A percentile compares a stretch with the other conserved stretches of the same genome.
phyloP scores from a whole-genome alignment of 225 moss, liverwort and hornwort genomes.

The Polytrichum formosum region DNA sequence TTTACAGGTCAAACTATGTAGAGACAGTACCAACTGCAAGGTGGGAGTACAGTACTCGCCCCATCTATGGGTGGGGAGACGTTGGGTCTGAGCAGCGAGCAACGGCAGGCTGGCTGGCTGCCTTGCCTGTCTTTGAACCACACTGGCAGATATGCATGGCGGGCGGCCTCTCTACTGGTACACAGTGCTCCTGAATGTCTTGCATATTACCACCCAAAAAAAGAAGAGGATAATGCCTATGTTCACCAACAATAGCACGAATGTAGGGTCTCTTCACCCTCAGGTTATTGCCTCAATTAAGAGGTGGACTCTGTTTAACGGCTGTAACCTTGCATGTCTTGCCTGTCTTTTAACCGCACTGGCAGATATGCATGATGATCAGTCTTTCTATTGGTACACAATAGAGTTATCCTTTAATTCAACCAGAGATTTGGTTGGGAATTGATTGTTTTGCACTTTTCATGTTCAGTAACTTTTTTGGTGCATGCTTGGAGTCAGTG shows the following conservation, averaged over 20 bases:
- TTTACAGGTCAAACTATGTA: conserved; percentile 60
- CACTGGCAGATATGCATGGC: conserved; percentile 99
- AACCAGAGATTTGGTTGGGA: too few relatives aligned
- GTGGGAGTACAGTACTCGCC: conserved; percentile 94
- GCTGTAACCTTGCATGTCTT: conserved; percentile 26
- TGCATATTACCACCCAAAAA: background rate
- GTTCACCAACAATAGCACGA: too few relatives aligned
- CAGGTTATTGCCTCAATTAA: too few relatives aligned
- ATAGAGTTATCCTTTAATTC: background rate
- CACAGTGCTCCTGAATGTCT: background rate
- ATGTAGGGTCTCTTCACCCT: too few relatives aligned
- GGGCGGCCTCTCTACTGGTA: conserved; percentile 90
- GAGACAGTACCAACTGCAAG: conserved; percentile 62
- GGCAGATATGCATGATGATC: conserved; percentile 97
- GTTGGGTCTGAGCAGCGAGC: conserved; percentile 57
- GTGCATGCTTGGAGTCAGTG: too few relatives aligned
- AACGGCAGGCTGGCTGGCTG: conserved; percentile 95
- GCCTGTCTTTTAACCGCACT: conserved; percentile 93
- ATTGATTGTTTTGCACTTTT: too few relatives aligned
- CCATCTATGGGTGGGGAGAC: conserved; percentile 87
- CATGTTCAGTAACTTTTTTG: too few relatives aligned
- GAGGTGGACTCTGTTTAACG: too few relatives aligned
- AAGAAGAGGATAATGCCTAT: too few relatives aligned
- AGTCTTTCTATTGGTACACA: conserved; percentile 75
- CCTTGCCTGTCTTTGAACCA: conserved; percentile 91